Evolutionary conservation across 805 yeast species (phyloP).

Genomic region (Yamadazyma olivae): DNA sequence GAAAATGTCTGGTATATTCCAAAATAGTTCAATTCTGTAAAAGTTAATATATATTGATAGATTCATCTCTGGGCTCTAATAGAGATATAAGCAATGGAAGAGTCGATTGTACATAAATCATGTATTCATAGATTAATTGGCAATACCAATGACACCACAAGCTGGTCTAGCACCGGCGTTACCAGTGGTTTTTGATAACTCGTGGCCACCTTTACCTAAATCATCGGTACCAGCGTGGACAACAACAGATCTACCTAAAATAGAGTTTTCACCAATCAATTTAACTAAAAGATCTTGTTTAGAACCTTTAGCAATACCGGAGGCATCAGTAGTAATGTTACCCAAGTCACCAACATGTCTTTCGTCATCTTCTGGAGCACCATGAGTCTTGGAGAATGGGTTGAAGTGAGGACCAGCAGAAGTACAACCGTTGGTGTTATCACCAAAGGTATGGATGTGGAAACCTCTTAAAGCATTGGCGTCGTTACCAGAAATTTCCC

Average conservation of each 20-base stretch:
- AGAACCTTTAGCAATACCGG: slow-evolving; percentile 90
- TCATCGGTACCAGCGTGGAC: slow-evolving; percentile 92
- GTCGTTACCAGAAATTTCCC: slow-evolving; percentile 87
- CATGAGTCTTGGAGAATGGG: slow-evolving; percentile 86
- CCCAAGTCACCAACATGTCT: slow-evolving; percentile 98
- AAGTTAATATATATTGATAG: background rate
- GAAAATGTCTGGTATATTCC: slow-evolving; percentile 36
- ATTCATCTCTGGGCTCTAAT: background rate
- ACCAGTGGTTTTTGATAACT: slow-evolving; percentile 92
- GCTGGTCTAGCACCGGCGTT: slow-evolving; percentile 98
- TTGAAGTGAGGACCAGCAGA: slow-evolving; percentile 97
- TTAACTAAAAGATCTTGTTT: slow-evolving; percentile 74
- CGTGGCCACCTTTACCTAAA: slow-evolving; percentile 90
- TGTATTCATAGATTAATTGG: slow-evolving; percentile 30
- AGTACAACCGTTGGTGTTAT: slow-evolving; percentile 98
- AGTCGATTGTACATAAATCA: background rate
- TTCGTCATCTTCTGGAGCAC: slow-evolving; percentile 79
- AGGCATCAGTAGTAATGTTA: slow-evolving; percentile 82
- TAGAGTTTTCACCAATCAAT: slow-evolving; percentile 81
- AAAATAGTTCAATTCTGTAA: slow-evolving; percentile 7
- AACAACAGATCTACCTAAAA: slow-evolving; percentile 93
- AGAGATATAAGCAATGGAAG: background rate
- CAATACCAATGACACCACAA: slow-evolving; percentile 92
- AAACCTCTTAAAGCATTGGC: slow-evolving; percentile 90
- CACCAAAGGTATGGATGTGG: slow-evolving; percentile 98